These are phyloP conservation scores for Drechslera avenae DNA, from an alignment of 2,329 filamentous ascomycete genomes.

Conservation along the genomic window DNA sequence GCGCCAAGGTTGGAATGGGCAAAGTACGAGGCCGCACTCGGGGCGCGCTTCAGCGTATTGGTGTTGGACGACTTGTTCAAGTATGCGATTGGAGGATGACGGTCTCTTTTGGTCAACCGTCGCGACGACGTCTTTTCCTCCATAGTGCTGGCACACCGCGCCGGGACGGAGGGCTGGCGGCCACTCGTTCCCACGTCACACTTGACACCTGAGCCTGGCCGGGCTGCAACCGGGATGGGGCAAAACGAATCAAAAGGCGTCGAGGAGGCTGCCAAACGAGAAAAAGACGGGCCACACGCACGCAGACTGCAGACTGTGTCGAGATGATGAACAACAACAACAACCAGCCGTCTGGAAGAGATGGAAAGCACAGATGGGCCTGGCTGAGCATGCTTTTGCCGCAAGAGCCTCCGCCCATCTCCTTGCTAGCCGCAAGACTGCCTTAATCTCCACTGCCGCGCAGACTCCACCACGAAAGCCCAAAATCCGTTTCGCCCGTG, in stretches of 20 bases:
- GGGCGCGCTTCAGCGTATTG: constrained; percentile 27
- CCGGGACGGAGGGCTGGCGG: constrained; percentile 5
- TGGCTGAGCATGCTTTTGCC: constrained; percentile 1
- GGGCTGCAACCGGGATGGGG: constrained; percentile 4
- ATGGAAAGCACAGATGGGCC: neutral
- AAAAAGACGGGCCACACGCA: neutral
- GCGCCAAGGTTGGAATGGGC: constrained; percentile 19
- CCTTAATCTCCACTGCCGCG: constrained; percentile 5
- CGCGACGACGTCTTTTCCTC: constrained; percentile 23
- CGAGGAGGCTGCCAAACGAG: neutral
- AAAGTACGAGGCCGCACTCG: constrained; percentile 28
- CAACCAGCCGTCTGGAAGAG: constrained; percentile 1
- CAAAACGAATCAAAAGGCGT: neutral
- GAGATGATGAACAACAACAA: neutral
- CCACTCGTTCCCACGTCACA: constrained; percentile 6
- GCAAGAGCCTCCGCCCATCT: constrained; percentile 3
- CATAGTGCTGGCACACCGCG: constrained; percentile 12
- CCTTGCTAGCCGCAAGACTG: constrained; percentile 8
- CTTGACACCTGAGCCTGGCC: neutral
- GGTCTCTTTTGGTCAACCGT: constrained; percentile 25
- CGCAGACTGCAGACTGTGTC: neutral
- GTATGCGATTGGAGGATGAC: constrained; percentile 26
- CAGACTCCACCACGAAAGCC: constrained; percentile 6
- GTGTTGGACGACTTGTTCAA: constrained; percentile 16
- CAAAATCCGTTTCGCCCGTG: constrained; percentile 12